Conservation (phyloP, 805 yeast genomes). For the Kluyveromyces starmeri region DNA sequence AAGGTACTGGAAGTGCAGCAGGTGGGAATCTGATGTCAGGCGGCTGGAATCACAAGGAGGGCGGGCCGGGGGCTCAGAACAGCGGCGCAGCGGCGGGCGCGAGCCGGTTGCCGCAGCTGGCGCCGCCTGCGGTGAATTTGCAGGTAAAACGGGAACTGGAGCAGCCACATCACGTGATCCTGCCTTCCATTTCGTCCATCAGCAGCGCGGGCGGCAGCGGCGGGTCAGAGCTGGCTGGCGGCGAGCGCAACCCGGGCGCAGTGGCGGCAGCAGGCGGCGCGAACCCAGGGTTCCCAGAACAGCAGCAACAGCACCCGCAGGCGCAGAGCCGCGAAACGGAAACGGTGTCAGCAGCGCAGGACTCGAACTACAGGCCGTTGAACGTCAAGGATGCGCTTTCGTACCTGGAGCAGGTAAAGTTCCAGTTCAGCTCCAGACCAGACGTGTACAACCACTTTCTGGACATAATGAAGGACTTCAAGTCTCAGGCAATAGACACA, state of each 20-base stretch:
- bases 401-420: slow-evolving; percentile 90
- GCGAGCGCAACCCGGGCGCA: no score
- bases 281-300: not conserved
- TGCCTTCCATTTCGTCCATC: slow-evolving; percentile 3
- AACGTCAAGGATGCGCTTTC: slow-evolving; percentile 95
- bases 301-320: not conserved
- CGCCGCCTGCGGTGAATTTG: slow-evolving; percentile 4
- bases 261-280: not conserved
- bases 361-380: slow-evolving; percentile 55
- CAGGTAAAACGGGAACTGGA: slow-evolving; percentile 13
- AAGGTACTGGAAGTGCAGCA: no score
- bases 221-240: not conserved
- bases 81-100: no score
- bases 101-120: slow-evolving; percentile 3
- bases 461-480: slow-evolving; percentile 98
- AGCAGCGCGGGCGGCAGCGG: not conserved
- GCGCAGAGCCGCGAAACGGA: not conserved
- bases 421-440: slow-evolving; percentile 84
- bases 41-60: no score
- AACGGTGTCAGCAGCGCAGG: slow-evolving; percentile 8
- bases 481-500: slow-evolving; percentile 90
- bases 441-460: slow-evolving; percentile 93
- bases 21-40: no score
- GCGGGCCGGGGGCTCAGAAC: no score
- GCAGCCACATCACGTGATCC: slow-evolving; percentile 12